These are phyloP conservation scores for Silene conica DNA, from an alignment of 148 eudicot species.

Conservation along the genomic window DNA sequence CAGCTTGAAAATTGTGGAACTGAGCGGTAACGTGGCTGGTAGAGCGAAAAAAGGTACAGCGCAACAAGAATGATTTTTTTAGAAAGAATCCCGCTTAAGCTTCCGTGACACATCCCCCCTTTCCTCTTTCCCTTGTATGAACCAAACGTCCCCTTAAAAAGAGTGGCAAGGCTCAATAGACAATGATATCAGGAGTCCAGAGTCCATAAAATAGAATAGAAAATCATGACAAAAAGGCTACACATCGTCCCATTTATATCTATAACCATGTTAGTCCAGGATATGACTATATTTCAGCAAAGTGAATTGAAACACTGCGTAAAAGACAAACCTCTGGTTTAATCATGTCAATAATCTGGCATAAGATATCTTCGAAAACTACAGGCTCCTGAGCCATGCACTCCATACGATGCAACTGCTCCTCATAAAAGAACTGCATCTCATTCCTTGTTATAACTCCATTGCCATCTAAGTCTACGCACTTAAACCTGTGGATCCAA, in stretches of 20 bases:
- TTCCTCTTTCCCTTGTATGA: too few relatives aligned
- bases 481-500: slow-evolving; percentile 71
- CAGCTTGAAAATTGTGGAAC: neutral
- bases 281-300: neutral
- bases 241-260: neutral
- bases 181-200: neutral
- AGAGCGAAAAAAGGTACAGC: too few relatives aligned
- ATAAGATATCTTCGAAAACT: slow-evolving; percentile 91
- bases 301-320: neutral
- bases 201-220: neutral
- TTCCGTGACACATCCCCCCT: neutral
- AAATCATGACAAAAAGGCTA: neutral
- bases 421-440: slow-evolving; percentile 95
- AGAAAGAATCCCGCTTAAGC: too few relatives aligned
- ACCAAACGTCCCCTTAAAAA: neutral
- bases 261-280: neutral
- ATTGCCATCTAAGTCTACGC: slow-evolving; percentile 96
- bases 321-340: slow-evolving; percentile 65
- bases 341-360: slow-evolving; percentile 96
- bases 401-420: slow-evolving; percentile 98
- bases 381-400: slow-evolving; percentile 99
- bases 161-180: neutral
- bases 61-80: too few relatives aligned
- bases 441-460: slow-evolving; percentile 85
- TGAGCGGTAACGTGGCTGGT: too few relatives aligned